These are phyloP conservation scores for Neoascochyta sp. DNA, from an alignment of 2,329 filamentous ascomycete species.

Conservation along the genomic window DNA sequence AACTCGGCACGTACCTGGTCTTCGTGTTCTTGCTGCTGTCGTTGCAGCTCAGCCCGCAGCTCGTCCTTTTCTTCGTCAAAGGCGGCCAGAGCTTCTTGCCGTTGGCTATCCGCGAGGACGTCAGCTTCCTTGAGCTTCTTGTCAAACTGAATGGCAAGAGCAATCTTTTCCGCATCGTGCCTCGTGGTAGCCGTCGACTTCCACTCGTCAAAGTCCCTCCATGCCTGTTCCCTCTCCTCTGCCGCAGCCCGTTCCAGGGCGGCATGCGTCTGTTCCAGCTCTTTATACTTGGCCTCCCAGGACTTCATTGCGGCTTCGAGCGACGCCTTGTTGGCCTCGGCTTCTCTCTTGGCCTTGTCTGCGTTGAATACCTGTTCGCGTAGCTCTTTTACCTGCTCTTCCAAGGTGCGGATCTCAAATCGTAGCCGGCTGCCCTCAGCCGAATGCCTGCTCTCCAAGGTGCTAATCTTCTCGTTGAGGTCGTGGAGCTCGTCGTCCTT, in stretches of 20 bases:
- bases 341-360: conserved; percentile 43
- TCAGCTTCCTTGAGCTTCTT: conserved; percentile 46
- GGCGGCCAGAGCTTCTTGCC: conserved; percentile 43
- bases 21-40: conserved; percentile 40
- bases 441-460: conserved; percentile 49
- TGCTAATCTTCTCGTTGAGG: conserved; percentile 50
- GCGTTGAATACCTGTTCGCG: conserved; percentile 46
- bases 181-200: conserved; percentile 37
- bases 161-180: conserved; percentile 40
- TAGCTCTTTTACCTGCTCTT: conserved; percentile 52
- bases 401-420: conserved; percentile 49
- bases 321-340: conserved; percentile 28
- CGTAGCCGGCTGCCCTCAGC: conserved; percentile 50
- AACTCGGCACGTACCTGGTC: conserved; percentile 43
- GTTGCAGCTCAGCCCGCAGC: conserved; percentile 30
- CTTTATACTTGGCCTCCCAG: conserved; percentile 44
- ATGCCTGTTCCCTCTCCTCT: conserved; percentile 34
- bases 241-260: conserved; percentile 38
- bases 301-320: conserved; percentile 33
- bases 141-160: conserved; percentile 40
- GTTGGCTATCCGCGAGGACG: conserved; percentile 48
- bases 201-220: conserved; percentile 44
- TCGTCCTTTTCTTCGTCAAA: conserved; percentile 35
- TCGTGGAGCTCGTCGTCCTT: conserved; percentile 53
- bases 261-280: conserved; percentile 42